phyloP scores from a whole-genome alignment of 2,329 filamentous ascomycete genomes.

The Cladosporium velox region DNA sequence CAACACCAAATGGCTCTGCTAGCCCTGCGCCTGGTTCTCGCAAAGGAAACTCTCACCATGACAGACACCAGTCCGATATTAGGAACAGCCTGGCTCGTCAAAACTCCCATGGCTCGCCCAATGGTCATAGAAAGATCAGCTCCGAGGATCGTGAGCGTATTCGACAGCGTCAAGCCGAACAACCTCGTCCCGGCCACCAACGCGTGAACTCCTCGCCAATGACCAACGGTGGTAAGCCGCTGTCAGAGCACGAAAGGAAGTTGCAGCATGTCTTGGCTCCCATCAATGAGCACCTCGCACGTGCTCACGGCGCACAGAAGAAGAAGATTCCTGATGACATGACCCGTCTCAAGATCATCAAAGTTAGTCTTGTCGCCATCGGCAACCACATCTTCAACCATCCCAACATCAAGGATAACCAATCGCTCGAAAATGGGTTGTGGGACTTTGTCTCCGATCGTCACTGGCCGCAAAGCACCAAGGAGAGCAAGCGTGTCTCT shows the following conservation, averaged over 20 bases:
- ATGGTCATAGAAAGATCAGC: slow-evolving; percentile 43
- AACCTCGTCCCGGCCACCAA: slow-evolving; percentile 43
- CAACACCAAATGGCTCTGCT: slow-evolving; percentile 64
- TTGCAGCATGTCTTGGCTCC: slow-evolving; percentile 50
- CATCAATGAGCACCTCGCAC: slow-evolving; percentile 60
- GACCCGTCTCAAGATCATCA: slow-evolving; percentile 62
- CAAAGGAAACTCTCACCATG: slow-evolving; percentile 39
- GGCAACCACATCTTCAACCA: slow-evolving; percentile 62
- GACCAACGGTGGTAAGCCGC: slow-evolving; percentile 38
- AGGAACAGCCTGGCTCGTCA: slow-evolving; percentile 43
- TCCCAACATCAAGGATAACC: slow-evolving; percentile 23
- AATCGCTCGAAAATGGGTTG: slow-evolving; percentile 34
- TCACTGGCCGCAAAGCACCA: slow-evolving; percentile 42
- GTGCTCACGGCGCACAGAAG: slow-evolving; percentile 62
- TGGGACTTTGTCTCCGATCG: slow-evolving; percentile 40
- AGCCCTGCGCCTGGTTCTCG: slow-evolving; percentile 63
- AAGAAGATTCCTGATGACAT: slow-evolving; percentile 65
- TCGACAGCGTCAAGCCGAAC: slow-evolving; percentile 58
- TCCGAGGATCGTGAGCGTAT: slow-evolving; percentile 46
- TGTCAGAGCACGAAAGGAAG: slow-evolving; percentile 47
- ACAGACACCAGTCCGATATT: slow-evolving; percentile 34
- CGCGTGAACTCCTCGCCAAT: slow-evolving; percentile 41
- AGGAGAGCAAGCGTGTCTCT: slow-evolving; percentile 36
- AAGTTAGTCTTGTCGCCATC: slow-evolving; percentile 61
- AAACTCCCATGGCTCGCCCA: slow-evolving; percentile 45